Base-by-base conservation (phyloP, 2,329 filamentous ascomycete genomes). In the Cryoendolithus antarcticus region DNA sequence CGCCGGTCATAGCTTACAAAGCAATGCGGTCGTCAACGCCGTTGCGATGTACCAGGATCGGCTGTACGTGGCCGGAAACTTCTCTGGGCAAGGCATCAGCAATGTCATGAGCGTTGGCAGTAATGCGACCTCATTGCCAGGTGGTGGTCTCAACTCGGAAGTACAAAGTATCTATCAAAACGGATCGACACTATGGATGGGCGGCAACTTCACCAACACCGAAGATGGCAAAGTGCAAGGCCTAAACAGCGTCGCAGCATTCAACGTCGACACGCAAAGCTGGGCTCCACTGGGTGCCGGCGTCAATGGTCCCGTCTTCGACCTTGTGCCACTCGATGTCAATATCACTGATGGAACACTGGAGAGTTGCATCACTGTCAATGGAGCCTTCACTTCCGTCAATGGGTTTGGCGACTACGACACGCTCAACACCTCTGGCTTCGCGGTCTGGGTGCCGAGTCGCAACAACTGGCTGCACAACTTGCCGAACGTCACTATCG, bases 401-500 rank as follows among this genome's bases (percentile, higher is more conserved):
- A 71, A 80, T 21, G 73, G 71, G 0, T 89, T 86, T 50, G 75
- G 66, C 29, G 67, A 68, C 46, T 79, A 79, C 48, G 59, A 69
- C 5, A 72, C 76, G 7, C 69, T 79, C 21, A 53, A 71, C 6
- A 82, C 78, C 1, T 62, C 75, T 37, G 86, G 88, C 2, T 86
- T 98, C 53, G 89, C 86, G 9, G 70, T 96, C 30, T 98, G 91
- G 91, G 80, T 96, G 6, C 84, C 84, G 3, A 93, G 86, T 3
- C 70, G 73, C 45, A 72, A 70, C 42, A 91, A 91, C 56, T 98
- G 91, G 91, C 69, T 98, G 10, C 77, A 86, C 55, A 91, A 93
- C 49, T 64, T 95, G 11, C 52, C 61, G 8, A 65, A 75, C 5
- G 63, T 73, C 6, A 70, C 77, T 27, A 77, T 83, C 39, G 69